Base-by-base conservation (phyloP, 1,139 yeast genomes). In the Protomyces lactucae-debilis region DNA sequence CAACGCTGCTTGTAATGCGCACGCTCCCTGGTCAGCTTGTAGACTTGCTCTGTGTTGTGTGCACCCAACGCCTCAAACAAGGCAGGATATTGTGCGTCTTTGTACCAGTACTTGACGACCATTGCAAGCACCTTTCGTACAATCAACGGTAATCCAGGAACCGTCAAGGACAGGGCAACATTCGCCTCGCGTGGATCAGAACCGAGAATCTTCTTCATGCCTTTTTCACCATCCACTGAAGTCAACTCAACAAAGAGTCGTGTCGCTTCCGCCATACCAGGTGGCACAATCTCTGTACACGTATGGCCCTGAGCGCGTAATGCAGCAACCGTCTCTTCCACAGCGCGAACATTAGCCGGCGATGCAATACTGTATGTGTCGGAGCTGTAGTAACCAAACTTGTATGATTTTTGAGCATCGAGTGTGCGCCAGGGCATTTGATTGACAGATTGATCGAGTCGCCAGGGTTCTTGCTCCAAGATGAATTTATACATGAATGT, bases 301-400 rank as follows among this genome's bases (percentile, higher is more conserved):
- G 77, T 76, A 57, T 79, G 80, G 28, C 83, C 83, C 4, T 81
- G 79, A 2, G 70, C 73, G 60, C 72, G 71, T 61, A 82, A 73
- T 67, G 78, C 77, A 32, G 74, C 73, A 54, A 73, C 79, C 12
- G 78, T 79, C 57, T 72, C 73, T 65, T 78, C 72, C 70, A 82
- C 72, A 39, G 83, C 85, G 66, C 84, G 76, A 18, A 75, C 64
- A 55, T 82, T 79, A 65, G 88, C 88, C 25, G 88, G 90, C 28
- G 83, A 80, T 92, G 93, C 87, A 25, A 86, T 87, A 67, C 85
- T 72, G 63, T 83, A 85, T 60, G 83, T 74, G 61, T 79, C 75
- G 65, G 79, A 77, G 66, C 82, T 82, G 74, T 88, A 95, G 57
- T 76, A 75, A 55, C 79, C 77, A 21, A 60, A 60, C 46, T 36